Evolutionary conservation across 2,329 filamentous ascomycete species (phyloP).

Genomic region (Fusarium nodosum): DNA sequence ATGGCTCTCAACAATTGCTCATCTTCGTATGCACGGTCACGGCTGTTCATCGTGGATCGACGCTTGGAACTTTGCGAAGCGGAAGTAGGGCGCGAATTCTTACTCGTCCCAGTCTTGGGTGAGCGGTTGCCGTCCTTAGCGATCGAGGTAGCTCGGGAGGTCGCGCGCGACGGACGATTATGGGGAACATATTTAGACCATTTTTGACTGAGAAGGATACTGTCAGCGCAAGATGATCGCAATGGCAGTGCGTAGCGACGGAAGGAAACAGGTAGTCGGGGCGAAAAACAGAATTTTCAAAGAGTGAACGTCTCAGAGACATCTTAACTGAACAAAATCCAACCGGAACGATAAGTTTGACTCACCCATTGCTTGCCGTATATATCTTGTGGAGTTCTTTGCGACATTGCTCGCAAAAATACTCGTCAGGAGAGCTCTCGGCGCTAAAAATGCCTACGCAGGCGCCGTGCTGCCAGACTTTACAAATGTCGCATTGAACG

Average conservation of each 20-base stretch:
- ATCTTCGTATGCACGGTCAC: constrained; percentile 94
- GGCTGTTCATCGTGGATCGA: constrained; percentile 96
- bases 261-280: neutral
- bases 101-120: constrained; percentile 73
- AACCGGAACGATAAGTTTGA: constrained; percentile 34
- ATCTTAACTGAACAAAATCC: neutral
- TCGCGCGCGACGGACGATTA: constrained; percentile 67
- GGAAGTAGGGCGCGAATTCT: constrained; percentile 67
- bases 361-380: constrained; percentile 87
- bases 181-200: constrained; percentile 76
- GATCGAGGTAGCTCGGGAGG: constrained; percentile 74
- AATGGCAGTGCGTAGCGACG: constrained; percentile 2
- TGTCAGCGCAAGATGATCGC: constrained; percentile 53
- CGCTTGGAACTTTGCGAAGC: constrained; percentile 75
- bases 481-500: constrained; percentile 97
- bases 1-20: constrained; percentile 90
- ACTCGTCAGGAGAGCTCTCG: constrained; percentile 92
- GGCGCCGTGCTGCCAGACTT: constrained; percentile 98
- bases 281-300: constrained; percentile 3
- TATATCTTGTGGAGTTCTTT: constrained; percentile 91
- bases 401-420: constrained; percentile 96
- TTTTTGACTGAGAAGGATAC: constrained; percentile 64
- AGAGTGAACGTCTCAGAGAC: neutral
- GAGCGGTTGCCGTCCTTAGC: constrained; percentile 64
- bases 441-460: constrained; percentile 98